Evolutionary conservation across 371 early-diverging fungal species (phyloP).

Genomic region (Lichtheimia ornata): DNA sequence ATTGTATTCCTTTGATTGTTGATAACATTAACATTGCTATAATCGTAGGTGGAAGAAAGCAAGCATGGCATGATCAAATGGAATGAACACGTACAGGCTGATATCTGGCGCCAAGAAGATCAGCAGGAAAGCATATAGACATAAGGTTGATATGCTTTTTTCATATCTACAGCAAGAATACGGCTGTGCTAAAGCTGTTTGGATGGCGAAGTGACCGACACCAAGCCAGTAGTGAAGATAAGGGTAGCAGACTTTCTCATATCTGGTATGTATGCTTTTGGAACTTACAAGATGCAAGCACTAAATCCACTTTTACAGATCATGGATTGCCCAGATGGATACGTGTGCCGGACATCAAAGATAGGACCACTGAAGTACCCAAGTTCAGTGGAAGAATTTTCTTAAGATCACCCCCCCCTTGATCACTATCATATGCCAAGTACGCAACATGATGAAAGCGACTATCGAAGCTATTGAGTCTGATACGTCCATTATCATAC

Average conservation of each 20-base stretch:
- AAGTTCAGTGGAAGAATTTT: neutral
- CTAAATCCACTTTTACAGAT: neutral
- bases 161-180: neutral
- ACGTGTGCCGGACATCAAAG: neutral
- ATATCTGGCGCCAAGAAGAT: too few relatives aligned
- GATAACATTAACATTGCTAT: neutral
- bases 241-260: neutral
- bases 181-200: slow-evolving; percentile 1
- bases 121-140: too few relatives aligned
- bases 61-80: too few relatives aligned
- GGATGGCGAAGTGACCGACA: neutral
- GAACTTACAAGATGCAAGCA: too few relatives aligned
- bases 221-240: neutral
- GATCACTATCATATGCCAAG: neutral
- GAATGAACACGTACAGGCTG: too few relatives aligned
- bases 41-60: neutral
- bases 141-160: slow-evolving; percentile 3
- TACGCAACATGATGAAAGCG: neutral
- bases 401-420: neutral
- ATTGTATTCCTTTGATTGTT: neutral
- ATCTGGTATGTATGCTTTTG: neutral
- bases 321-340: neutral
- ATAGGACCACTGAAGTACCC: neutral
- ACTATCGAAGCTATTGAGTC: neutral
- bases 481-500: neutral